Evolutionary conservation across 768 basidiomycete species (phyloP).

Genomic region (Nidularia pulvinata): DNA sequence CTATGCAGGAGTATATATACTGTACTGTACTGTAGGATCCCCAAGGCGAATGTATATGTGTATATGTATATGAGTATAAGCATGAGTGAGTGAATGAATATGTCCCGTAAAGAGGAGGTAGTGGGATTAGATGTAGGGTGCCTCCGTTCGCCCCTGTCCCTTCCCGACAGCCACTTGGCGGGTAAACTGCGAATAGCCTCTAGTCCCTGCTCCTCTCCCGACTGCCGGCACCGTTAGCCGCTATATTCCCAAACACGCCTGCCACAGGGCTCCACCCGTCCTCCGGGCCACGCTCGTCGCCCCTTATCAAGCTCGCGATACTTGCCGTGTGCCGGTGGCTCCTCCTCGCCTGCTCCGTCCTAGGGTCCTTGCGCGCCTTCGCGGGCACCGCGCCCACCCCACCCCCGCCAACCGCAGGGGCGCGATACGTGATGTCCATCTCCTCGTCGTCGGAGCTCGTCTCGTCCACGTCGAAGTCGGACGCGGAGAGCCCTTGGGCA

Average conservation of each 20-base stretch:
- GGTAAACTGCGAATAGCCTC: too few relatives aligned
- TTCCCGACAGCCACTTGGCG: too few relatives aligned
- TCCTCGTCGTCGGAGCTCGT: slow-evolving; percentile 67
- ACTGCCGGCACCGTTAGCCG: too few relatives aligned
- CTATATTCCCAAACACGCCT: slow-evolving; percentile 35
- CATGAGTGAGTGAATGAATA: too few relatives aligned
- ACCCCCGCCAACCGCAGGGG: slow-evolving; percentile 41
- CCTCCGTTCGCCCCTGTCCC: too few relatives aligned
- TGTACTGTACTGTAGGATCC: too few relatives aligned
- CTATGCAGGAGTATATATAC: too few relatives aligned
- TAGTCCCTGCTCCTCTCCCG: too few relatives aligned
- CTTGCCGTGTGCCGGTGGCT: slow-evolving; percentile 81
- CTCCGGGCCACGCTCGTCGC: slow-evolving; percentile 72
- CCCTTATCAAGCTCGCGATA: slow-evolving; percentile 79
- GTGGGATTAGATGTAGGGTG: too few relatives aligned
- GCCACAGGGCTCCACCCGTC: slow-evolving; percentile 83
- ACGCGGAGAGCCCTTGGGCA: slow-evolving; percentile 32
- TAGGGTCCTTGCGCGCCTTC: slow-evolving; percentile 17
- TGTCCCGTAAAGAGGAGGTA: too few relatives aligned
- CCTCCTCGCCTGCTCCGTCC: slow-evolving; percentile 21
- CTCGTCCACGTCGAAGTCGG: slow-evolving; percentile 57
- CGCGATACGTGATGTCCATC: slow-evolving; percentile 69
- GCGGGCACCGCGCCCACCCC: background rate
- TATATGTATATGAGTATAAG: too few relatives aligned
- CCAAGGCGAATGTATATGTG: too few relatives aligned